A percentile compares a stretch with the other conserved stretches of the same genome.
These are phyloP conservation scores for Colletotrichum siamense DNA, from an alignment of 2,329 filamentous ascomycete genomes.

Conservation along the genomic window DNA sequence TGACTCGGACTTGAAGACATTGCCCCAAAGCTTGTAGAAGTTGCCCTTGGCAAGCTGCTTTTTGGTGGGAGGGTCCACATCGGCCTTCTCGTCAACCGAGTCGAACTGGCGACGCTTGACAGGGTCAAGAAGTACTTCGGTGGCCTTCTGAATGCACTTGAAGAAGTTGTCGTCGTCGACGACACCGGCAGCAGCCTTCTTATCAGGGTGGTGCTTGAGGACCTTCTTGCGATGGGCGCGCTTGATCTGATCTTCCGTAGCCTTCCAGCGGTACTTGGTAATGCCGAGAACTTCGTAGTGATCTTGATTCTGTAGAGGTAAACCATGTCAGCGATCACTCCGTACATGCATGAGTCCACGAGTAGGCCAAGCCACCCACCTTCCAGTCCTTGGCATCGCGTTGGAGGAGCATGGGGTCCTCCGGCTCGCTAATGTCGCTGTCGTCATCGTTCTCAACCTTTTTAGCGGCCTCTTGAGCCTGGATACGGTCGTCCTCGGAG, in stretches of 20 bases:
- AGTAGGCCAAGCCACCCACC: constrained; percentile 56
- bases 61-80: constrained; percentile 91
- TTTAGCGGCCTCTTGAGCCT: constrained; percentile 93
- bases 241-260: constrained; percentile 98
- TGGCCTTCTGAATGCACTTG: constrained; percentile 99
- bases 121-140: constrained; percentile 91
- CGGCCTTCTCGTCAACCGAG: constrained; percentile 92
- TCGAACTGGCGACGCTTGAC: constrained; percentile 94
- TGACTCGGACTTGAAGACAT: constrained; percentile 88
- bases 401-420: constrained; percentile 90
- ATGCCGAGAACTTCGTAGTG: constrained; percentile 97
- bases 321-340: neutral
- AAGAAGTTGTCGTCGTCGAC: constrained; percentile 98
- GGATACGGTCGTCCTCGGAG: constrained; percentile 96
- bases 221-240: constrained; percentile 99
- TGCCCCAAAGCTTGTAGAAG: constrained; percentile 94
- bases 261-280: constrained; percentile 88
- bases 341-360: neutral
- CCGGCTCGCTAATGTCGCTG: constrained; percentile 90
- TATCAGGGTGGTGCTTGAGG: constrained; percentile 97
- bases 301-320: constrained; percentile 76
- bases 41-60: constrained; percentile 80
- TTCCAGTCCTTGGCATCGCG: constrained; percentile 99
- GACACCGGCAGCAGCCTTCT: constrained; percentile 90
- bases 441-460: constrained; percentile 92